phyloP scores from a whole-genome alignment of 768 basidiomycete species.

The Crucibulum laeve region DNA sequence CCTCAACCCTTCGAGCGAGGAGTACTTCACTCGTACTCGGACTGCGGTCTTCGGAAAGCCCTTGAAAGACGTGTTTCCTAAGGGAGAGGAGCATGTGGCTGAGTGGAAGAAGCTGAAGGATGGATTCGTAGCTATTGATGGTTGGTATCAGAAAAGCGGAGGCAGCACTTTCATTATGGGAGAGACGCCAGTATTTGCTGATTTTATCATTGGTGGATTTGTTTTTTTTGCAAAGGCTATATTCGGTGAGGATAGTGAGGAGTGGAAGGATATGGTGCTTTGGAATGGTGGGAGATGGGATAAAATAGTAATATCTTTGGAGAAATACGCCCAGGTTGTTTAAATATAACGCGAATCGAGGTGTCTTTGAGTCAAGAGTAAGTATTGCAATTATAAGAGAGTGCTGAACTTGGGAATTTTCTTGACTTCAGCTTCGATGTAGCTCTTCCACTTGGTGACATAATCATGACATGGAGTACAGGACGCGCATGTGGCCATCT shows the following conservation, averaged over 20 bases:
- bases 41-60: conserved; percentile 24
- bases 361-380: too few species aligned
- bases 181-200: conserved; percentile 29
- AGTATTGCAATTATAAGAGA: too few species aligned
- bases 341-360: too few species aligned
- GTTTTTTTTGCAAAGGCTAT: conserved; percentile 25
- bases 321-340: conserved; percentile 21
- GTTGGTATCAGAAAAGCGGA: conserved; percentile 24
- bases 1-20: conserved; percentile 17
- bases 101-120: conserved; percentile 33
- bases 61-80: conserved; percentile 30
- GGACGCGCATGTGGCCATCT: too few species aligned
- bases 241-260: conserved; percentile 30
- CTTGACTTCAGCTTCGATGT: too few species aligned
- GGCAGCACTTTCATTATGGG: conserved; percentile 33
- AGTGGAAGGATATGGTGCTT: conserved; percentile 34
- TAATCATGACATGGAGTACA: too few species aligned
- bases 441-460: too few species aligned
- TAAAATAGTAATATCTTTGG: conserved; percentile 20
- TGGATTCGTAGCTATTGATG: conserved; percentile 20
- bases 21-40: conserved; percentile 32
- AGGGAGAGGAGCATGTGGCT: conserved; percentile 20
- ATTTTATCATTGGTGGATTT: conserved; percentile 30
- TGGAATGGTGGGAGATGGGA: conserved; percentile 39
- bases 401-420: too few species aligned